A percentile compares a stretch with the other conserved stretches of the same genome.
Conservation (phyloP, 805 yeast species). For the Yueomyces sinensis region DNA sequence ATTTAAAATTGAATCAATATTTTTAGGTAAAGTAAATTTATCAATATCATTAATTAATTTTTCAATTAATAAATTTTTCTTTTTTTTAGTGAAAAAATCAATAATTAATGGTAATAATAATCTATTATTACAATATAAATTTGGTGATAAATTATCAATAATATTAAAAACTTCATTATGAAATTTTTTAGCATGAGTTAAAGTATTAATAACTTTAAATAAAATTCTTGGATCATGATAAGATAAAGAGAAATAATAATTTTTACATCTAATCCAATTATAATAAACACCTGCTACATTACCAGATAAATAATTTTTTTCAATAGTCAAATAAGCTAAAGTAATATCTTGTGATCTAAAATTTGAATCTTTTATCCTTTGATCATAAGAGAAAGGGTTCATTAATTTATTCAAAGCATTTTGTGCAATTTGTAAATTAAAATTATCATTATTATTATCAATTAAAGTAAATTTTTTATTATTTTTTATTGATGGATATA, state of each 20-base stretch:
- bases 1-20: constrained; percentile 9
- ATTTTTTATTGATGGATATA: constrained; percentile 1
- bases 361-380: background rate
- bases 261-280: constrained; percentile 14
- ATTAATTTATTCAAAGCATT: constrained; percentile 7
- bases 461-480: constrained; percentile 1
- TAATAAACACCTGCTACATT: constrained; percentile 16
- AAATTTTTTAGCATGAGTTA: constrained; percentile 12
- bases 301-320: constrained; percentile 8
- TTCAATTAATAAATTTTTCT: constrained; percentile 7
- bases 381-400: constrained; percentile 1
- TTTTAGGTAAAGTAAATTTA: constrained; percentile 5
- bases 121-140: constrained; percentile 15
- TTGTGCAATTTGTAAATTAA: constrained; percentile 3
- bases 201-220: constrained; percentile 11
- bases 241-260: constrained; percentile 5
- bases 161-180: constrained; percentile 9
- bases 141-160: constrained; percentile 8
- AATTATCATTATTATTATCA: background rate
- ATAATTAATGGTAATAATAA: constrained; percentile 15
- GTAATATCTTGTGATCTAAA: constrained; percentile 6
- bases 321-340: constrained; percentile 12
- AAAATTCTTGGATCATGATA: constrained; percentile 17
- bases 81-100: constrained; percentile 8
- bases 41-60: constrained; percentile 13